Evolutionary conservation across 2,329 filamentous ascomycete genomes (phyloP), one percentile per base, ranked within the genome.

Genomic region (Cytospora mali): DNA sequence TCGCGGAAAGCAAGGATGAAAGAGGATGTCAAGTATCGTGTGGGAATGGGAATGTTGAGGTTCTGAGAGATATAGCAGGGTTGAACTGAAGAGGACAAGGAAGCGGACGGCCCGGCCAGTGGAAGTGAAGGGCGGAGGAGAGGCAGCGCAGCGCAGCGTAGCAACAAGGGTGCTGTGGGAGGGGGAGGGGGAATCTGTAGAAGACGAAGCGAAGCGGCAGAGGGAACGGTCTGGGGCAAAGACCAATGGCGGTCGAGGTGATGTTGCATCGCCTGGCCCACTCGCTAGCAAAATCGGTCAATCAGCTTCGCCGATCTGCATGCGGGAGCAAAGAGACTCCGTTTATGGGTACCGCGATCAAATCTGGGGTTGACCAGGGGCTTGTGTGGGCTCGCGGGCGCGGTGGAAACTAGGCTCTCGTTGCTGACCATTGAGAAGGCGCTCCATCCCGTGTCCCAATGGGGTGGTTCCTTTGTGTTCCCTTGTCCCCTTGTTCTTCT

Each of bases 311-410:
- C 42, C n/a, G n/a, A 46, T 46, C 42, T 46, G 13, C n/a, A 46
- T 60, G 60, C 60, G 60, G 51, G 56, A 57, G 60, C 63, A 50
- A 64, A 60, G 50, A 33, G 39, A 33, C 51, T 61, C 53, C 63
- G 59, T 61, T 59, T 54, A 42, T 59, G 52, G 56, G 61, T 56
- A 56, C 60, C 61, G 59, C 55, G 61, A 63, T 53, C 60, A 55
- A 63, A 65, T 62, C 63, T 63, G 63, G 63, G 63, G 63, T 64
- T 56, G 53, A 61, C 53, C 53, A 62, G 51, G 63, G 63, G 59
- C 29, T 6, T 50, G 25, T 52, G 58, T 62, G 50, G 50, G 50
- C 18, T 51, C 33, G 16, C 50, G 23, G 51, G 51, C 31, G 61
- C 60, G 62, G 53, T 58, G 58, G 55, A 49, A 56, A 55, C 49